Evolutionary conservation across 1,139 yeast genomes (phyloP).

Genomic region (Blastobotrys niveus): DNA sequence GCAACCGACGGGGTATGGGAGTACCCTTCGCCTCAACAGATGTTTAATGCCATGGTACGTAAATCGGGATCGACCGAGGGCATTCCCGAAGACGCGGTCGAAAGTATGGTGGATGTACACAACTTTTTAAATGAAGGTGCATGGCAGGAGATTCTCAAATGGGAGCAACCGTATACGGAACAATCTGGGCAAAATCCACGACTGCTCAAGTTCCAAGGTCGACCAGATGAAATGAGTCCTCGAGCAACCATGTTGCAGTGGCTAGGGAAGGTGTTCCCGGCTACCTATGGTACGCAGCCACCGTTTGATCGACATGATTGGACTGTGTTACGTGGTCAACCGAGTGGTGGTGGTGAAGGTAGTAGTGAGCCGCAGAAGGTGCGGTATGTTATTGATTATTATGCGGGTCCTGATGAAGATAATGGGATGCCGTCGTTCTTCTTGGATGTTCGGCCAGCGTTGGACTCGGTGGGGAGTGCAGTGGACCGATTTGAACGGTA

Average conservation of each 20-base stretch:
- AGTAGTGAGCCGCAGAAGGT: conserved; percentile 52
- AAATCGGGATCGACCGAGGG: conserved; percentile 80
- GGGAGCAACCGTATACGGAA: conserved; percentile 68
- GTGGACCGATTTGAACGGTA: conserved; percentile 59
- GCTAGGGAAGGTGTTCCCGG: conserved; percentile 68
- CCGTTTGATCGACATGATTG: conserved; percentile 99
- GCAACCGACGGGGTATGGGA: conserved; percentile 80
- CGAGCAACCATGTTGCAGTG: conserved; percentile 67
- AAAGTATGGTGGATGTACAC: conserved; percentile 94
- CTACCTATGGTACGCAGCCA: conserved; percentile 64
- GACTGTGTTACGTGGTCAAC: conserved; percentile 70
- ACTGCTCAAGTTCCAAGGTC: conserved; percentile 79
- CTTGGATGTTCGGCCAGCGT: conserved; percentile 92
- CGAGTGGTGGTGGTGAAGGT: conserved; percentile 38
- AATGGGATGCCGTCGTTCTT: conserved; percentile 86
- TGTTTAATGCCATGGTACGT: conserved; percentile 94
- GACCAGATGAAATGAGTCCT: conserved; percentile 86
- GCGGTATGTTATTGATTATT: conserved; percentile 92
- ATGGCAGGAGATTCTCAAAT: conserved; percentile 86
- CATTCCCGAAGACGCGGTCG: conserved; percentile 92
- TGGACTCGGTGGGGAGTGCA: conserved; percentile 61
- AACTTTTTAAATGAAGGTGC: conserved; percentile 96
- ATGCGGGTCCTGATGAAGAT: conserved; percentile 73
- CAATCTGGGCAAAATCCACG: conserved; percentile 61
- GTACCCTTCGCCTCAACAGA: conserved; percentile 98